Percentiles rank a stretch among this genome's conserved stretches.
phyloP scores from a whole-genome alignment of 2,329 filamentous ascomycete species.

The Alternaria sp. region DNA sequence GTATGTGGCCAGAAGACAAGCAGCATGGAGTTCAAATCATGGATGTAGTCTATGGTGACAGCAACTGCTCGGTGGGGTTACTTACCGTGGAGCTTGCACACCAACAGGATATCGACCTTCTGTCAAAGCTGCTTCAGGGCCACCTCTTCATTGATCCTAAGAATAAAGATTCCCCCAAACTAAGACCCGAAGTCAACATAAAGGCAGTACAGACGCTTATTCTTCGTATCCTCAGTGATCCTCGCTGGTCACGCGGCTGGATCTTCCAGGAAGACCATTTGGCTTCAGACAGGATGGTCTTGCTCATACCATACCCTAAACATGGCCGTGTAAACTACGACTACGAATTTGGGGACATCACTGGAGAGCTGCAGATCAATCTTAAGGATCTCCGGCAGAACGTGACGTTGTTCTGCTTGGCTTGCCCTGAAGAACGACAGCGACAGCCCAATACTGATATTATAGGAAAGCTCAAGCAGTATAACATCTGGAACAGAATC shows the following conservation, averaged over 20 bases:
- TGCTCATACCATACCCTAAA: constrained; percentile 24
- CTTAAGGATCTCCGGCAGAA: constrained; percentile 18
- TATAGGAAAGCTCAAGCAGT: constrained; percentile 28
- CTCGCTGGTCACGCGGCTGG: constrained; percentile 31
- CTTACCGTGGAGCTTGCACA: constrained; percentile 17
- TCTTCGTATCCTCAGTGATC: constrained; percentile 22
- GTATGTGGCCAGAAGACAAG: constrained; percentile 5
- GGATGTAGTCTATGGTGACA: constrained; percentile 29
- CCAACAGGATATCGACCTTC: constrained; percentile 17
- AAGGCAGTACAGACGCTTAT: constrained; percentile 20
- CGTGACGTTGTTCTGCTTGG: constrained; percentile 28
- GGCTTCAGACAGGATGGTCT: constrained; percentile 21
- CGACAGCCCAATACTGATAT: constrained; percentile 19
- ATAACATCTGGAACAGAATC: constrained; percentile 28
- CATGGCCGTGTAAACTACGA: background rate
- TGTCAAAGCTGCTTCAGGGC: constrained; percentile 14
- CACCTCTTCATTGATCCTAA: constrained; percentile 9
- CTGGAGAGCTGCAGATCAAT: constrained; percentile 23
- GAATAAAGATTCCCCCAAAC: background rate
- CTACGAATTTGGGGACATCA: constrained; percentile 14
- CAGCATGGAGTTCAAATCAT: constrained; percentile 28
- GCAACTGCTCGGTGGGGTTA: constrained; percentile 20
- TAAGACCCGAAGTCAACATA: background rate
- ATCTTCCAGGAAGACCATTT: constrained; percentile 36
- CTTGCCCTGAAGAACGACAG: constrained; percentile 4